These are phyloP conservation scores for Albophoma yamanashiensis DNA, from an alignment of 2,329 filamentous ascomycete species.

Conservation along the genomic window DNA sequence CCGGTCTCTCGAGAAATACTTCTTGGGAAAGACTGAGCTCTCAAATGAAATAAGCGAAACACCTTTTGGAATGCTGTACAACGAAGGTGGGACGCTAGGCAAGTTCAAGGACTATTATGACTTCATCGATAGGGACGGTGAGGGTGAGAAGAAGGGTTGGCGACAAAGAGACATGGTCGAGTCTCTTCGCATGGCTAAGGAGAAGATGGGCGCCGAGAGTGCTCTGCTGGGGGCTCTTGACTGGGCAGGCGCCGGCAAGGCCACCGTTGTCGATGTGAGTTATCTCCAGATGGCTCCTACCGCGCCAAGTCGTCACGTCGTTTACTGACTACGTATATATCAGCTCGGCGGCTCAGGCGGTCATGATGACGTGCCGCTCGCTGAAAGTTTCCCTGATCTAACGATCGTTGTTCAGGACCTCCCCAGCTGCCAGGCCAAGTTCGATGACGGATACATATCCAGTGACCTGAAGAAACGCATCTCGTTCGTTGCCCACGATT, in stretches of 20 bases:
- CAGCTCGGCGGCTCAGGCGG: constrained; percentile 29
- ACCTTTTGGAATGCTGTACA: constrained; percentile 18
- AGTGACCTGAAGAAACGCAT: constrained; percentile 19
- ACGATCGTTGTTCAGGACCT: constrained; percentile 32
- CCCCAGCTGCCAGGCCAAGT: constrained; percentile 19
- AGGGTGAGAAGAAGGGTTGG: constrained; percentile 9
- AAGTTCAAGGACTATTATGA: constrained; percentile 6
- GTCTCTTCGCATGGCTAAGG: constrained; percentile 1
- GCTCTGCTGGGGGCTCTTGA: constrained; percentile 8
- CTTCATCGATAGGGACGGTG: constrained; percentile 4
- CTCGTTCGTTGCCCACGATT: constrained; percentile 23
- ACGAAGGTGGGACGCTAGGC: constrained; percentile 3
- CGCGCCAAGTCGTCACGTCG: background rate
- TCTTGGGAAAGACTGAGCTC: constrained; percentile 14
- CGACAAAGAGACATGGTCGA: constrained; percentile 7
- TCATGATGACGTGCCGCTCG: constrained; percentile 20
- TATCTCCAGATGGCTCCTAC: background rate
- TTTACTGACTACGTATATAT: background rate
- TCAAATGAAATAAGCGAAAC: constrained; percentile 20
- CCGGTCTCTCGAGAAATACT: constrained; percentile 17
- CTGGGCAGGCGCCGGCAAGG: constrained; percentile 3
- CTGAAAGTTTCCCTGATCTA: constrained; percentile 16
- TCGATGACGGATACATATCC: constrained; percentile 17
- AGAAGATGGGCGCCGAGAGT: constrained; percentile 2
- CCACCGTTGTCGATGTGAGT: constrained; percentile 7